These are phyloP conservation scores for Xanthoceras sorbifolium DNA, from an alignment of 345 rosid genomes.

Conservation along the genomic window DNA sequence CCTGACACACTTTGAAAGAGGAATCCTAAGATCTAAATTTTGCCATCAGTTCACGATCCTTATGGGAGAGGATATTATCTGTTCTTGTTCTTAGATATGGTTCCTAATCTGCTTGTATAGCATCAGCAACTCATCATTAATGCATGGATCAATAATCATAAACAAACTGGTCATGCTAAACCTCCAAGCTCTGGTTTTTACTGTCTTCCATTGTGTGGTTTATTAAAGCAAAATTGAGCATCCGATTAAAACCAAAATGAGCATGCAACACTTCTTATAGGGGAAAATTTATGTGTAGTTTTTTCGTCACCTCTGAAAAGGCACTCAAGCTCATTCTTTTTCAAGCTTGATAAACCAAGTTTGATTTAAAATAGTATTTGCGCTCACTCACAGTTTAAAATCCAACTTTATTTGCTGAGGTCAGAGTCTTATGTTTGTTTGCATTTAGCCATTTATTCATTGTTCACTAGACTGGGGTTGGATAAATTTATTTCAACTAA, in stretches of 20 bases:
- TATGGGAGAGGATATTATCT: background rate
- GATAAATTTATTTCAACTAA: background rate
- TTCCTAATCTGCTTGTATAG: background rate
- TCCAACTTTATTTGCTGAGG: background rate
- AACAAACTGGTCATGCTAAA: too few species aligned
- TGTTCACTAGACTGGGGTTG: background rate
- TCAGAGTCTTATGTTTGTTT: background rate
- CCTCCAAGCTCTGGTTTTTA: too few species aligned
- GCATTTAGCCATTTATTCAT: background rate
- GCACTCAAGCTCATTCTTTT: too few species aligned
- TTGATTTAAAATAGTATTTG: too few species aligned
- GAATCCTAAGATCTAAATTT: background rate
- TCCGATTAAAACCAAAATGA: too few species aligned
- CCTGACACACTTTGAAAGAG: background rate
- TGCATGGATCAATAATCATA: background rate
- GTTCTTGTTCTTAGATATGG: background rate
- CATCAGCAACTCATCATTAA: background rate
- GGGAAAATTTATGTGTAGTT: too few species aligned
- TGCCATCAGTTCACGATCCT: background rate
- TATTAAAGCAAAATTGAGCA: too few species aligned
- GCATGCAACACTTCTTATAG: too few species aligned
- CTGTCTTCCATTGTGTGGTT: too few species aligned
- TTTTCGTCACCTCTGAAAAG: too few species aligned
- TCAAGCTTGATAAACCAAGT: too few species aligned
- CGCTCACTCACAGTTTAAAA: background rate